Conservation (phyloP, 495 filamentous ascomycete genomes). For the Penicillium angulare region DNA sequence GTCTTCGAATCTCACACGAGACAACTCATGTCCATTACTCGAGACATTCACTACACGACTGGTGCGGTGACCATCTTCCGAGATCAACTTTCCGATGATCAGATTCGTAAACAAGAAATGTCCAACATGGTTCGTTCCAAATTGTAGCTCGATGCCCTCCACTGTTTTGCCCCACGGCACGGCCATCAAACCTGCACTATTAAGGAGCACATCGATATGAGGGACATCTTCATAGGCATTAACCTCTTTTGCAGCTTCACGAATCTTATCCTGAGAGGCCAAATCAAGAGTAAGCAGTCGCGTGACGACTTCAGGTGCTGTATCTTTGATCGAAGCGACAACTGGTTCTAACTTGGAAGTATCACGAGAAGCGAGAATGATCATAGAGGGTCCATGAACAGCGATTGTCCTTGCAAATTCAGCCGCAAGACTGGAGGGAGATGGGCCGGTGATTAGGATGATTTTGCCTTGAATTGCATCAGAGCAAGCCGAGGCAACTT, state of each 20-base stretch:
- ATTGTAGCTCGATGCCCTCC: constrained; percentile 54
- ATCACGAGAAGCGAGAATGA: constrained; percentile 57
- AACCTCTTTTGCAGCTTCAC: constrained; percentile 50
- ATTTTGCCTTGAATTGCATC: constrained; percentile 6
- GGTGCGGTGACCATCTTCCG: constrained; percentile 1
- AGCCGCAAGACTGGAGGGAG: constrained; percentile 44
- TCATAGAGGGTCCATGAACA: constrained; percentile 45
- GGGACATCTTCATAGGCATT: constrained; percentile 40
- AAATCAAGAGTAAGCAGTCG: constrained; percentile 45
- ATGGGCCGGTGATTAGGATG: constrained; percentile 51
- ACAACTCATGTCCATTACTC: constrained; percentile 40
- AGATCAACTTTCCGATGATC: constrained; percentile 47
- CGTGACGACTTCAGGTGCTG: constrained; percentile 26
- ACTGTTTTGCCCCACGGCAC: constrained; percentile 27
- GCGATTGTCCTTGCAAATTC: constrained; percentile 47
- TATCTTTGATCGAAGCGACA: constrained; percentile 30
- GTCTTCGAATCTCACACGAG: constrained; percentile 51
- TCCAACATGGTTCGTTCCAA: constrained; percentile 56
- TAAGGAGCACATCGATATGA: constrained; percentile 65
- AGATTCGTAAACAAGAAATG: constrained; percentile 59
- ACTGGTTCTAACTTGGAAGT: constrained; percentile 33
- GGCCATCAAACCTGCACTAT: constrained; percentile 70
- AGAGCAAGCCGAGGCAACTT: constrained; percentile 8
- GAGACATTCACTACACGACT: constrained; percentile 30
- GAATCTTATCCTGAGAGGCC: constrained; percentile 38